Percentiles rank a stretch among this genome's conserved stretches.
Evolutionary conservation across 352 stramenopile genomes (phyloP).

Genomic region (Globisporangium camurandrum): DNA sequence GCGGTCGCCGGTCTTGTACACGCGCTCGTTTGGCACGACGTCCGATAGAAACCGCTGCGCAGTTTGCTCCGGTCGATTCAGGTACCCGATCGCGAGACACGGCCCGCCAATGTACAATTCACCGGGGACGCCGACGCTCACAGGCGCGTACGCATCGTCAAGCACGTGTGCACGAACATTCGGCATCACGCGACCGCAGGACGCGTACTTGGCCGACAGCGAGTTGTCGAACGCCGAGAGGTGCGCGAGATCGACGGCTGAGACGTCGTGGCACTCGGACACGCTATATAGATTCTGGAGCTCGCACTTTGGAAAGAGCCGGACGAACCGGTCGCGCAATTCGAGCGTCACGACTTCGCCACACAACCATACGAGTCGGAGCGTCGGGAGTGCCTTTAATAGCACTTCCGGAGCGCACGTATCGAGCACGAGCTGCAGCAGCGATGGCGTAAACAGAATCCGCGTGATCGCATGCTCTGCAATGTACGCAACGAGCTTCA

Average conservation of each 20-base stretch:
- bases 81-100: slow-evolving; percentile 80
- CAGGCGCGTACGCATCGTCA: slow-evolving; percentile 56
- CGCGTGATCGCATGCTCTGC: slow-evolving; percentile 73
- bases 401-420: slow-evolving; percentile 49
- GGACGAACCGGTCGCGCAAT: slow-evolving; percentile 79
- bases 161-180: slow-evolving; percentile 76
- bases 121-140: slow-evolving; percentile 61
- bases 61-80: slow-evolving; percentile 74
- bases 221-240: slow-evolving; percentile 68
- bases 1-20: slow-evolving; percentile 91
- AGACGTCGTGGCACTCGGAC: slow-evolving; percentile 91
- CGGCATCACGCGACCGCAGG: slow-evolving; percentile 80
- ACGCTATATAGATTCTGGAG: slow-evolving; percentile 93
- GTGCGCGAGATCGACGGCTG: slow-evolving; percentile 65
- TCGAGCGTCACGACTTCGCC: slow-evolving; percentile 91
- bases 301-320: slow-evolving; percentile 75
- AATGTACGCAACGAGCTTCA: slow-evolving; percentile 76
- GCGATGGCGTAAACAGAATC: slow-evolving; percentile 91
- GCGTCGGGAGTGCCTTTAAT: slow-evolving; percentile 41
- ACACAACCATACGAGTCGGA: slow-evolving; percentile 89
- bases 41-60: slow-evolving; percentile 70
- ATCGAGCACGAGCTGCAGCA: slow-evolving; percentile 86
- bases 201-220: slow-evolving; percentile 81
- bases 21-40: slow-evolving; percentile 50
- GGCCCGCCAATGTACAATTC: slow-evolving; percentile 85